Percentiles rank a stretch among this genome's conserved stretches.
Conservation (phyloP, 129 eudicot genomes). For the Tagetes erecta region DNA sequence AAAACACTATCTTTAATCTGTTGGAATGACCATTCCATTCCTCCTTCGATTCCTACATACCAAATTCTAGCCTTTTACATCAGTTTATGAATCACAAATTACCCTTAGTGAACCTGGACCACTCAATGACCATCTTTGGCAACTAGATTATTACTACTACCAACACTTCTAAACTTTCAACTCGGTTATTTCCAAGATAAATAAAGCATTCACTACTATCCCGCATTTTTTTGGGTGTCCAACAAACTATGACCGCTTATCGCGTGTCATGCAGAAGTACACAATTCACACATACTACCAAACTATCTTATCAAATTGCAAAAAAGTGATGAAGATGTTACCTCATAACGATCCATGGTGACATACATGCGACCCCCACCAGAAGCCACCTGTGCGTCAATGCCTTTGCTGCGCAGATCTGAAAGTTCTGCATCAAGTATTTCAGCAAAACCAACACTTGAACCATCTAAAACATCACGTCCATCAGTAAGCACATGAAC, state of each 20-base stretch:
- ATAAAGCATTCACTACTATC: background rate
- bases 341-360: constrained; percentile 99
- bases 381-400: constrained; percentile 85
- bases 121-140: background rate
- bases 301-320: background rate
- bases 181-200: background rate
- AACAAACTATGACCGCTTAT: constrained; percentile 2
- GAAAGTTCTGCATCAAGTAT: constrained; percentile 80
- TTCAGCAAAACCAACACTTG: constrained; percentile 85
- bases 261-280: constrained; percentile 12
- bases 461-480: constrained; percentile 95
- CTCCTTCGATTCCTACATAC: background rate
- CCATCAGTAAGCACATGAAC: constrained; percentile 91
- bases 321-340: constrained; percentile 16
- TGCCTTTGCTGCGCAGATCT: constrained; percentile 61
- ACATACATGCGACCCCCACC: constrained; percentile 99
- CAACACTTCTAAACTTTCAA: background rate
- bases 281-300: background rate
- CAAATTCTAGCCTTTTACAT: background rate
- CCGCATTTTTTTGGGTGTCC: background rate
- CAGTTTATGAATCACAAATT: background rate
- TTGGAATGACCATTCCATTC: background rate
- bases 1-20: background rate
- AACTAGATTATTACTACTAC: background rate
- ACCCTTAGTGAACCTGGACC: background rate